Base-by-base conservation (phyloP, 1,284 basidiomycete genomes). In the Sporisorium sorghi region DNA sequence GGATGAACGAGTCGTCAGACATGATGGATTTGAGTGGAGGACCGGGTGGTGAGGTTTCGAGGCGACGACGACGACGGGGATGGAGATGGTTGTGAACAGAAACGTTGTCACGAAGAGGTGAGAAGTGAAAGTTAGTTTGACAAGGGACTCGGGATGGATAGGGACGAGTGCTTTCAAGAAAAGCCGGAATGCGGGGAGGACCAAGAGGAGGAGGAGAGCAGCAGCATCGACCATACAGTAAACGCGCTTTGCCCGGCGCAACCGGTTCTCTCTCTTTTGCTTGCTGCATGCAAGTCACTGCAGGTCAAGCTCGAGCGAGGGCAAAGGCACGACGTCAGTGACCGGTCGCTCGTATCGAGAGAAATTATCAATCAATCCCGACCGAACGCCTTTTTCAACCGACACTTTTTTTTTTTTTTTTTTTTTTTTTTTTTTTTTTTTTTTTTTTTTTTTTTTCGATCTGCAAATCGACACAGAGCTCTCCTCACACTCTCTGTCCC, bases 1-100 rank as follows among this genome's bases (percentile, higher is more conserved):
- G 94, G 50, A 98, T 92, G 33, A 90, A 87, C 55, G 93, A 94
- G 85, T 98, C 94, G 71, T 76, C 69, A 26, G 73, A 76, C 73
- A 76, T 76, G 51, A 50, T 40, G 37, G n/a, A 24, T 21, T 40
- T 15, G 26, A 26, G 28, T 14, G 33, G 23, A 44, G 40, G 21
- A 44, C 17, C 42, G 52, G 39, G 11, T 30, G 28, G 32, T 6
- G 19, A 53, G 15, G 28, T 40, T n/a, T 26, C 23, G 52, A 17
- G 9, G 15, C 23, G 50, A 7, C 17, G 24, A 15, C 8, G 43
- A 46, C 0, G 23, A 23, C 8, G 32, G 9, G 6, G 32, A 49
- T 35, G 47, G 19, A 17, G 24, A 52, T 15, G 49, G 12, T 11
- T 24, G 24, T 43, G 40, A 24, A 12, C 21, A 30, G 28, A 30